Evolutionary conservation across 352 stramenopile species (phyloP).

Genomic region (Phytophthora tentaculata): DNA sequence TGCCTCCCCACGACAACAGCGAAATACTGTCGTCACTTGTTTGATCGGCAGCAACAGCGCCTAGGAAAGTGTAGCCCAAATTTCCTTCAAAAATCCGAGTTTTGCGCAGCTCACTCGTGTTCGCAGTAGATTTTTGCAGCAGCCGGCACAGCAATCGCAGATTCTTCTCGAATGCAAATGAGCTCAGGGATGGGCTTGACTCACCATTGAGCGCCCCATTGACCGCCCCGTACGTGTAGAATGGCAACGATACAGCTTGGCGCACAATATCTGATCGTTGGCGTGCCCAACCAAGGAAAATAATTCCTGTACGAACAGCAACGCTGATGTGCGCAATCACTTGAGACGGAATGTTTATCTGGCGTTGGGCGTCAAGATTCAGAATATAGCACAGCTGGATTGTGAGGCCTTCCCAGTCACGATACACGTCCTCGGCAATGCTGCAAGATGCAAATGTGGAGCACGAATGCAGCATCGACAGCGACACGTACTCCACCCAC

Average conservation of each 20-base stretch:
- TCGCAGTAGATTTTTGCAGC: constrained; percentile 28
- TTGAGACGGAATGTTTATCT: constrained; percentile 58
- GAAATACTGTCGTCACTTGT: constrained; percentile 37
- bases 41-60: constrained; percentile 43
- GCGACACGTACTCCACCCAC: constrained; percentile 83
- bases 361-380: constrained; percentile 62
- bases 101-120: constrained; percentile 22
- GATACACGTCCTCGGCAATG: constrained; percentile 79
- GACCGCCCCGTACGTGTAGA: constrained; percentile 46
- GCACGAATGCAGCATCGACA: constrained; percentile 84
- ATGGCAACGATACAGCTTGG: constrained; percentile 62
- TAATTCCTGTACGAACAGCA: constrained; percentile 72
- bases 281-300: constrained; percentile 79
- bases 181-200: constrained; percentile 48
- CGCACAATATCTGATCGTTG: constrained; percentile 69
- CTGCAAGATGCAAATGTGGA: constrained; percentile 78
- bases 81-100: constrained; percentile 44
- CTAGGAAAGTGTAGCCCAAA: constrained; percentile 76
- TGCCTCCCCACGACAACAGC: constrained; percentile 41
- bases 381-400: constrained; percentile 85
- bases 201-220: constrained; percentile 10
- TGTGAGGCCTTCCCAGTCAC: constrained; percentile 84
- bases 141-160: constrained; percentile 58
- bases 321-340: constrained; percentile 67
- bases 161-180: constrained; percentile 72